Evolutionary conservation across 306 rosid species (phyloP).

Genomic region (Cucurbita pepo): DNA sequence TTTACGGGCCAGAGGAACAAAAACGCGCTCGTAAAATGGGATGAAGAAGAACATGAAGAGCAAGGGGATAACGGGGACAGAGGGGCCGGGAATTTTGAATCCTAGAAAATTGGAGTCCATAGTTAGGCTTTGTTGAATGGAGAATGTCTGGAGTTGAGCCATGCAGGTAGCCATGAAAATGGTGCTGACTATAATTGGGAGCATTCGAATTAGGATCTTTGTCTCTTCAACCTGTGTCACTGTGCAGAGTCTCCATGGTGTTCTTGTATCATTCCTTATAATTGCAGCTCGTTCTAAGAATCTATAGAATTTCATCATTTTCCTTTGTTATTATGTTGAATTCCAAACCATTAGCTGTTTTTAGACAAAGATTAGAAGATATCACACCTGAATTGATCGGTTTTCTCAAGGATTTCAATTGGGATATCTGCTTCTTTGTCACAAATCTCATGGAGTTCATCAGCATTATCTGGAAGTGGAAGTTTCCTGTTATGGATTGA

Average conservation of each 20-base stretch:
- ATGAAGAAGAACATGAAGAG: not conserved
- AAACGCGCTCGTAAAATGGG: not conserved
- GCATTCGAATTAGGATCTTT: conserved; percentile 68
- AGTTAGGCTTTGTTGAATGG: conserved; percentile 60
- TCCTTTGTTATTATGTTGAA: not conserved
- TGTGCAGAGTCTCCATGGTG: conserved; percentile 58
- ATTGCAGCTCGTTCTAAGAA: conserved; percentile 66
- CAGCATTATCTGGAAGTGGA: conserved; percentile 31
- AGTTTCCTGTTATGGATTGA: conserved; percentile 43
- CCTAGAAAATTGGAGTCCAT: conserved; percentile 32
- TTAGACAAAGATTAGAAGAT: not conserved
- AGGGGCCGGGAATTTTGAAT: conserved; percentile 54
- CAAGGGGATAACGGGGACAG: conserved; percentile 24
- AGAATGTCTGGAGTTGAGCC: conserved; percentile 81
- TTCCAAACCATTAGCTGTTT: not conserved
- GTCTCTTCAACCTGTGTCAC: conserved; percentile 82
- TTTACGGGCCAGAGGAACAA: not conserved
- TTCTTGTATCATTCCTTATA: conserved; percentile 8
- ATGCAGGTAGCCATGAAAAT: conserved; percentile 72
- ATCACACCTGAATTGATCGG: conserved; percentile 59
- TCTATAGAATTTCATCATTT: conserved; percentile 15
- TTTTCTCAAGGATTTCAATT: conserved; percentile 42
- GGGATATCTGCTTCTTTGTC: conserved; percentile 18
- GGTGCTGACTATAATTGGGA: conserved; percentile 67
- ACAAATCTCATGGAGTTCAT: conserved; percentile 38